Conservation (phyloP, 2,329 filamentous ascomycete genomes). For the Niveomyces coronatus region DNA sequence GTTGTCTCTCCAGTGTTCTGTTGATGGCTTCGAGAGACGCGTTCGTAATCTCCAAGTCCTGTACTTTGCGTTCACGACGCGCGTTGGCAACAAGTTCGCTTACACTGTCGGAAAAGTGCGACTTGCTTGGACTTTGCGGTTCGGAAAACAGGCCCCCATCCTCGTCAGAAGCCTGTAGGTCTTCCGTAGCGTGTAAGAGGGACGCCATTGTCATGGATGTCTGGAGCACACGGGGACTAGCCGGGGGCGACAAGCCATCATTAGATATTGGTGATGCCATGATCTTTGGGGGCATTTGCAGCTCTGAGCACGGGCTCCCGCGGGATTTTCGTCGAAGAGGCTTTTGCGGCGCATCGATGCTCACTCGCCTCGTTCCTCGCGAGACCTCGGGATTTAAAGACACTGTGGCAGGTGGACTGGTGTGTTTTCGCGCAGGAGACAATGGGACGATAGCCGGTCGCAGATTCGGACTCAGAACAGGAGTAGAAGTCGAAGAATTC, state of each 20-base stretch:
- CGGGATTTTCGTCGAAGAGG: slow-evolving; percentile 28
- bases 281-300: slow-evolving; percentile 24
- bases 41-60: slow-evolving; percentile 94
- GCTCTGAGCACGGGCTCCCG: slow-evolving; percentile 28
- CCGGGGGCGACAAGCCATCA: slow-evolving; percentile 27
- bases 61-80: slow-evolving; percentile 82
- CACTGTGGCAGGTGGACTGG: slow-evolving; percentile 27
- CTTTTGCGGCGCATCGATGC: slow-evolving; percentile 29
- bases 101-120: slow-evolving; percentile 46
- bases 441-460: slow-evolving; percentile 14
- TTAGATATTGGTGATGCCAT: slow-evolving; percentile 24
- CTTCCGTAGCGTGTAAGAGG: slow-evolving; percentile 45
- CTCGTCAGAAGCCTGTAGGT: slow-evolving; percentile 27
- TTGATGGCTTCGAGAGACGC: slow-evolving; percentile 94
- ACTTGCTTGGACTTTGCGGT: slow-evolving; percentile 49
- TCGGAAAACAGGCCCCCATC: slow-evolving; percentile 24
- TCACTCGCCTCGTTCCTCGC: slow-evolving; percentile 30
- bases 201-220: slow-evolving; percentile 41
- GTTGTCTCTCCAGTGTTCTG: slow-evolving; percentile 77
- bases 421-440: slow-evolving; percentile 20
- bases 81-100: slow-evolving; percentile 80
- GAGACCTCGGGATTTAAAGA: slow-evolving; percentile 11
- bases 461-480: slow-evolving; percentile 14
- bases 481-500: slow-evolving; percentile 15
- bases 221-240: slow-evolving; percentile 20